Evolutionary conservation across 345 rosid species (phyloP).

Genomic region (Sonneratia caseolaris): DNA sequence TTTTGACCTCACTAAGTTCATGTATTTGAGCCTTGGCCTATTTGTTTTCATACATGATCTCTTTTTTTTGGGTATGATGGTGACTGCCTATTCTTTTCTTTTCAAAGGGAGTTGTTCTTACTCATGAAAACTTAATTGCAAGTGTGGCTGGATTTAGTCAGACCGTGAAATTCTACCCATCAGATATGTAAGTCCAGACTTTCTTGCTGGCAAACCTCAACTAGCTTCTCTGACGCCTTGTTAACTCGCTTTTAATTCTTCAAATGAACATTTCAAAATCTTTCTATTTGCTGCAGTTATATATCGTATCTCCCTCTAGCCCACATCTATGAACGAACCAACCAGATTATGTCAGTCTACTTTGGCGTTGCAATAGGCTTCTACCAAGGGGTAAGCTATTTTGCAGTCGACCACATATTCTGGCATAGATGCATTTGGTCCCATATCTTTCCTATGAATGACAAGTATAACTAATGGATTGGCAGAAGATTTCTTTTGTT

Average conservation of each 20-base stretch:
- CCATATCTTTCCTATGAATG: not conserved
- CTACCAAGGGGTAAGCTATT: constrained; percentile 75
- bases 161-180: constrained; percentile 25
- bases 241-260: not conserved
- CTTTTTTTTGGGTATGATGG: constrained; percentile 4
- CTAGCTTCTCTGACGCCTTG: not conserved
- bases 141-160: constrained; percentile 54
- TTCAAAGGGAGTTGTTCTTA: constrained; percentile 65
- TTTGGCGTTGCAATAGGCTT: constrained; percentile 70
- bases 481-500: not conserved
- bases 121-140: constrained; percentile 81
- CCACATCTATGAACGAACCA: constrained; percentile 76
- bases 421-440: not conserved
- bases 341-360: constrained; percentile 53
- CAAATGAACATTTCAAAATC: not conserved
- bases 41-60: not conserved
- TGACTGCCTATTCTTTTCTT: constrained; percentile 6
- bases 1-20: constrained; percentile 14
- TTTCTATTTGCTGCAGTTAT: constrained; percentile 33
- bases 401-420: not conserved
- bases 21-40: constrained; percentile 9
- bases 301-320: constrained; percentile 93
- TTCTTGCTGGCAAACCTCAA: not conserved
- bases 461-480: not conserved
- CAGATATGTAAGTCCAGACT: constrained; percentile 63